These are phyloP conservation scores for Thuidium tamariscinum DNA, from an alignment of 225 moss, liverwort and hornwort genomes.

Conservation along the genomic window DNA sequence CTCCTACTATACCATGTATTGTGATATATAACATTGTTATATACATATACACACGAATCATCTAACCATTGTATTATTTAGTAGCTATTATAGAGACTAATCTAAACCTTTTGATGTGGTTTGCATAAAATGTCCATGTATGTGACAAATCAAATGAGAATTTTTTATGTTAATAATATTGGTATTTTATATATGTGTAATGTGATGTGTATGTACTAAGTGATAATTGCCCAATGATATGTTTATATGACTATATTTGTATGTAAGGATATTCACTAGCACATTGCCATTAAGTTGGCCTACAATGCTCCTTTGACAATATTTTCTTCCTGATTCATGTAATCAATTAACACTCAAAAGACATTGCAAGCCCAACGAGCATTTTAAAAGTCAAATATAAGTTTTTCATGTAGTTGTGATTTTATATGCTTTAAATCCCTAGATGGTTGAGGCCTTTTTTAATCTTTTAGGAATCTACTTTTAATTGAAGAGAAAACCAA, in stretches of 20 bases:
- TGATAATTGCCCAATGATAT: not conserved
- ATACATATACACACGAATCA: not conserved
- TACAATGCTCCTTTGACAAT: not conserved
- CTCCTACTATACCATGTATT: not conserved
- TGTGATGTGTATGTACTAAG: not conserved
- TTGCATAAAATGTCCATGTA: not conserved
- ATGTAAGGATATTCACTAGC: not conserved
- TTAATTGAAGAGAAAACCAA: no score
- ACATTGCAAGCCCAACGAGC: no score
- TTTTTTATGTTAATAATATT: not conserved
- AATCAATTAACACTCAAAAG: not conserved
- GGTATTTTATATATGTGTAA: not conserved
- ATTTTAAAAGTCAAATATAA: no score
- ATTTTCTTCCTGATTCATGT: not conserved
- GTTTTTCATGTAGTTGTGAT: no score
- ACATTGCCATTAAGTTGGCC: not conserved
- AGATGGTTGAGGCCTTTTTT: no score
- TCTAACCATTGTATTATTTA: not conserved
- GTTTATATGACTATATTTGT: not conserved
- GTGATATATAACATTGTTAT: not conserved
- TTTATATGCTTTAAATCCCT: no score
- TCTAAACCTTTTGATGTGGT: rapidly evolving
- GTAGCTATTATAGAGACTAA: not conserved
- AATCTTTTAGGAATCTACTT: no score
- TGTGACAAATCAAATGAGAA: not conserved